These are phyloP conservation scores for Ophiostoma piceae DNA, from an alignment of 2,329 filamentous ascomycete species.

Conservation along the genomic window DNA sequence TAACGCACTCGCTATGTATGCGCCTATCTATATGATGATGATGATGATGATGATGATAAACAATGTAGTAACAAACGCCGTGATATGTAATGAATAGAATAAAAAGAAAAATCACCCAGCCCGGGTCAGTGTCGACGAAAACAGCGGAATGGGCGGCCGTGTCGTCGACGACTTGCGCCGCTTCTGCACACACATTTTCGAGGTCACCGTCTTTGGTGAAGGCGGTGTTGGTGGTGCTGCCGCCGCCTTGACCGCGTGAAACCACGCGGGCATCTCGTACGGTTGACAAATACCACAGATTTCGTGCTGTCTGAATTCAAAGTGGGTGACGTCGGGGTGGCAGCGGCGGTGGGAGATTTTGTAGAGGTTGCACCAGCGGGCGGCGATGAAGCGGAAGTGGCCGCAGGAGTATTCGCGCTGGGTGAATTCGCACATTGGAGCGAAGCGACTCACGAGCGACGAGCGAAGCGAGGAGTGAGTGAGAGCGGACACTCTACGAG, in stretches of 20 bases:
- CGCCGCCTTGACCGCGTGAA: constrained; percentile 36
- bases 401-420: constrained; percentile 37
- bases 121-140: background rate
- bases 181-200: background rate
- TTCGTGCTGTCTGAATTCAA: constrained; percentile 31
- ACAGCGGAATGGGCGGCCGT: constrained; percentile 3
- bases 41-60: background rate
- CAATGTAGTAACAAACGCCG: background rate
- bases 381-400: constrained; percentile 37
- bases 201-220: background rate
- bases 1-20: no score
- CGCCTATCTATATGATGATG: no score
- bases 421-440: constrained; percentile 50
- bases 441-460: background rate
- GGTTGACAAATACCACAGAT: constrained; percentile 36
- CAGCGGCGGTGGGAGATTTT: constrained; percentile 34
- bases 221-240: background rate
- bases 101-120: background rate
- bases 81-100: background rate
- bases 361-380: constrained; percentile 36
- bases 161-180: background rate
- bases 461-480: background rate
- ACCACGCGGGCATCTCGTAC: constrained; percentile 35
- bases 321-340: constrained; percentile 35
- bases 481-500: no score